phyloP scores from a whole-genome alignment of 176 grass and related monocot genomes.

The Phoenix roebelenii region DNA sequence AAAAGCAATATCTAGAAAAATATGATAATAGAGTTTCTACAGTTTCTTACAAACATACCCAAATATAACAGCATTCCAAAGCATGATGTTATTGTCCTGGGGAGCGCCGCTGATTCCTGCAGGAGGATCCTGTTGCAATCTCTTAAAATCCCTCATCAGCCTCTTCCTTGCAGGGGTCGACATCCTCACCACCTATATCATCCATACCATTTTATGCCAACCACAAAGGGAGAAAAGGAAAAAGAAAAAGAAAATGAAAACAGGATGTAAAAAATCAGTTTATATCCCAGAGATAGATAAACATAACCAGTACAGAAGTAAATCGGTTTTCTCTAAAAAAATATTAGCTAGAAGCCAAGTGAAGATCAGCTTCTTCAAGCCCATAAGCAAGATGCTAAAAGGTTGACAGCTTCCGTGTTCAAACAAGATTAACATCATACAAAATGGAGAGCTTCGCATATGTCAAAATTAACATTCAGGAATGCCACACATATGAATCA shows the following conservation, averaged over 20 bases:
- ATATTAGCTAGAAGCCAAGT: too few species aligned
- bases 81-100: conserved; percentile 80
- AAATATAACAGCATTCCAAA: conserved; percentile 91
- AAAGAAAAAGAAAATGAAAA: neutral
- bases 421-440: too few species aligned
- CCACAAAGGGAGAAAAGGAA: neutral
- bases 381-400: too few species aligned
- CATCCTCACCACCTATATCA: conserved; percentile 32
- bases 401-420: too few species aligned
- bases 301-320: too few species aligned
- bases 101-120: conserved; percentile 82
- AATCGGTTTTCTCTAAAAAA: too few species aligned
- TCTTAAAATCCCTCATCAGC: conserved; percentile 93
- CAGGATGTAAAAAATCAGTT: neutral
- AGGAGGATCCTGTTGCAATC: conserved; percentile 81
- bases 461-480: too few species aligned
- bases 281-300: too few species aligned
- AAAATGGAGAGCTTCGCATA: too few species aligned
- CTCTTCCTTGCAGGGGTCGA: conserved; percentile 82
- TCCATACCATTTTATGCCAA: neutral
- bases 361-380: too few species aligned
- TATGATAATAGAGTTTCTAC: neutral
- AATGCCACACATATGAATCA: too few species aligned
- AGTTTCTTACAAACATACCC: conserved; percentile 31
- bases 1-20: conserved; percentile 4